Base-by-base conservation (phyloP, 1,139 yeast genomes). In the Magnusiomyces fungicola region DNA sequence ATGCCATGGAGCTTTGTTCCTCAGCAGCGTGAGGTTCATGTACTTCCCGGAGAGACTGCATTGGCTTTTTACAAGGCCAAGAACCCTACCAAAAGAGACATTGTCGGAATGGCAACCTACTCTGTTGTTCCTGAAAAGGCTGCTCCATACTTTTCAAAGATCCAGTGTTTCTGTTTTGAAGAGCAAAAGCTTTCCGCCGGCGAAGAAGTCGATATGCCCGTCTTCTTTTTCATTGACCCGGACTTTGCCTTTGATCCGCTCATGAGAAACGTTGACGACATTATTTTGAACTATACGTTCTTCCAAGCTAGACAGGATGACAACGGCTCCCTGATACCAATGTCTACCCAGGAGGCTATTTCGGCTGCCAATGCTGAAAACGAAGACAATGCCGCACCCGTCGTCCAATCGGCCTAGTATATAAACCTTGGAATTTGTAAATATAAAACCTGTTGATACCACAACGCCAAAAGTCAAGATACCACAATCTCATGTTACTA, bases 201-300 rank as follows among this genome's bases (percentile, higher is more conserved):
- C 5, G 99, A 94, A 69, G 97, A 92, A 65, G 96, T 94, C 16
- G 99, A 94, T 63, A 92, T 94, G 98, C 99, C 99, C 0, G 90
- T 92, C 18, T 94, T 94, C 70, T 94, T 94, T 76, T 94, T 94
- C 67, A 86, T 94, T 50, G 99, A 94, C 64, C 99, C 99, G 0
- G 98, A 94, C 58, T 92, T 87, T 68, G 95, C 95, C 43, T 83
- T 83, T 55, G 99, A 94, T 64, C 97, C 98, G 7, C 76, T 81
- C 41, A 87, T 92, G 94, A 79, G 94, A 65, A 84, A 87, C 61
- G 82, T 90, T 45, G 94, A 89, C 60, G 96, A 90, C 64, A 78
- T 92, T 45, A 89, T 92, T 23, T 75, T 92, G 60, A 95, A 92
- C 67, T 92, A 92, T 64, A 86, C 97, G 0, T 92, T 92, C 66